phyloP scores from a whole-genome alignment of 2,329 filamentous ascomycete species.

The Arthrinium phaeospermum region DNA sequence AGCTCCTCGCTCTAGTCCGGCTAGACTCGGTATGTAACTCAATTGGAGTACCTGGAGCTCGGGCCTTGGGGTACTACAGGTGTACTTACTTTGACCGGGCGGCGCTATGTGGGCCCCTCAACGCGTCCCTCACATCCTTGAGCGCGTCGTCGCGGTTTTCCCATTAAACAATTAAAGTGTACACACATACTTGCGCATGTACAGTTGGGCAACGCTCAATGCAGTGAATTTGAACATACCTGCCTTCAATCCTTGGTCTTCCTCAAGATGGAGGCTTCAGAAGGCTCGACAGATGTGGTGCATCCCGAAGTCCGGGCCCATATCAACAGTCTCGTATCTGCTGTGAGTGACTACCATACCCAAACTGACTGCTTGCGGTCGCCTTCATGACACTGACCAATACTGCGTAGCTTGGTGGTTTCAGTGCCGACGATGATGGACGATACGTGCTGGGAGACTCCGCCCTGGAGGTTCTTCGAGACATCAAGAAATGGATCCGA shows the following conservation, averaged over 20 bases:
- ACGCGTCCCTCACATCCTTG: background rate
- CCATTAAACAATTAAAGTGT: constrained; percentile 1
- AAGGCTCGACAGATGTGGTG: constrained; percentile 66
- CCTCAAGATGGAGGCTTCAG: constrained; percentile 59
- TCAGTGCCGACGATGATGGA: constrained; percentile 78
- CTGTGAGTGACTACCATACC: constrained; percentile 62
- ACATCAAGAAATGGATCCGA: constrained; percentile 93
- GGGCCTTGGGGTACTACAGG: background rate
- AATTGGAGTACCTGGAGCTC: background rate
- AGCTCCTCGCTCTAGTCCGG: constrained; percentile 18
- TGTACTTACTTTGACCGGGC: background rate
- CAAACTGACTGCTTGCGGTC: constrained; percentile 13
- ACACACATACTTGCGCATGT: background rate
- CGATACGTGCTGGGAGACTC: constrained; percentile 92
- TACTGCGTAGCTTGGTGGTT: constrained; percentile 76
- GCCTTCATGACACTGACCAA: constrained; percentile 24
- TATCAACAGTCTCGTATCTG: constrained; percentile 91
- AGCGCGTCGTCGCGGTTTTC: constrained; percentile 15
- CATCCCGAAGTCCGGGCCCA: constrained; percentile 93
- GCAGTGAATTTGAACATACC: background rate
- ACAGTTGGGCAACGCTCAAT: background rate
- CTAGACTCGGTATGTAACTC: constrained; percentile 22
- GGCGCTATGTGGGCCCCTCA: background rate
- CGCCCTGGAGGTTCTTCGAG: constrained; percentile 86
- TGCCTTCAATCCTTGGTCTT: constrained; percentile 15